Conservation (phyloP, 2,329 filamentous ascomycete species). For the Drechslerella dactyloides region DNA sequence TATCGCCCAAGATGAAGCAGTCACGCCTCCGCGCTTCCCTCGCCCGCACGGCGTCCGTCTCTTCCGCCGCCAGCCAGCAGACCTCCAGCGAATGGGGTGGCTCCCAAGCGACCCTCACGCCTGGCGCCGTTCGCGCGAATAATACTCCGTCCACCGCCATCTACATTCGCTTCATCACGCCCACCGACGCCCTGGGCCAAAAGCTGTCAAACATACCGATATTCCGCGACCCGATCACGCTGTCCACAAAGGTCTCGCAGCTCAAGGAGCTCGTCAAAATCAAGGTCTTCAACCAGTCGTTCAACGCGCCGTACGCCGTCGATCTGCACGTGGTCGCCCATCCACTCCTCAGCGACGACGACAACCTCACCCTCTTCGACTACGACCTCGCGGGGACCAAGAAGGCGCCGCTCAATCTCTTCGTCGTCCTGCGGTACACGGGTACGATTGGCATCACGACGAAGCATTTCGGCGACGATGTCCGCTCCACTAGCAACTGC, state of each 20-base stretch:
- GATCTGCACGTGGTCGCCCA: constrained; percentile 36
- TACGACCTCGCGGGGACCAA: constrained; percentile 38
- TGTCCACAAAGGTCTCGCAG: constrained; percentile 23
- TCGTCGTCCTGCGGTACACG: constrained; percentile 45
- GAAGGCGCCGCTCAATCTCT: constrained; percentile 31
- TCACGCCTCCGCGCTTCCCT: constrained; percentile 8
- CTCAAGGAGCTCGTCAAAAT: constrained; percentile 42
- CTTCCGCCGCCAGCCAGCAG: constrained; percentile 28
- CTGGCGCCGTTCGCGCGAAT: constrained; percentile 29
- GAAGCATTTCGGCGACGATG: constrained; percentile 32
- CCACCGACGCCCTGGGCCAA: constrained; percentile 29
- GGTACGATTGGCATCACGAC: constrained; percentile 39
- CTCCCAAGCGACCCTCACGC: constrained; percentile 39
- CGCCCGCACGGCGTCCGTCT: constrained; percentile 34
- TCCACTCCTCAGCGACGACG: constrained; percentile 26
- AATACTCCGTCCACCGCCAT: constrained; percentile 24
- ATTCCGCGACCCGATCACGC: constrained; percentile 25
- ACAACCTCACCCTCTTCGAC: constrained; percentile 36
- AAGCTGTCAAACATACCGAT: constrained; percentile 35
- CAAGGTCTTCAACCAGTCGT: constrained; percentile 28
- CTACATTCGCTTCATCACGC: constrained; percentile 48
- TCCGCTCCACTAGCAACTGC: constrained; percentile 31
- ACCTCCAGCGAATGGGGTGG: constrained; percentile 43
- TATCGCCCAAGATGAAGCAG: constrained; percentile 26
- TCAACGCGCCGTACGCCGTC: constrained; percentile 25